Evolutionary conservation across 805 yeast species (phyloP), one percentile per base, ranked within the genome.

Genomic region (Spathaspora boniae): DNA sequence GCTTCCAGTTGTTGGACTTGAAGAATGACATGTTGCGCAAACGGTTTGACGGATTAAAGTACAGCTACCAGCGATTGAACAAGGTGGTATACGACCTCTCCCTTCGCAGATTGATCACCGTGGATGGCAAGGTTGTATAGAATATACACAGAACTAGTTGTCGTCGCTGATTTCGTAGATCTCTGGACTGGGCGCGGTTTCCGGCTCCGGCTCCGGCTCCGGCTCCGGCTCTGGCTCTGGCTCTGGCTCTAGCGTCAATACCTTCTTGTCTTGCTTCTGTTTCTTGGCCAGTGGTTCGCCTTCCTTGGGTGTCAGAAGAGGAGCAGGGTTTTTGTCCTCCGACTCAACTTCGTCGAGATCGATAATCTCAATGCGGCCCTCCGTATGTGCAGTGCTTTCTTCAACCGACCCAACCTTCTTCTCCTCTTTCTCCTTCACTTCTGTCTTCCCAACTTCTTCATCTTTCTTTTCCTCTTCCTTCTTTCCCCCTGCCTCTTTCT

Each of bases 11-110:
- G 31, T 43, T 57, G 31, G 61, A 57, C 41, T 51, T 57, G 40
- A 56, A 54, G 36, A 57, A 57, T 31, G 62, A 57, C 28, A 41
- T 31, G 11, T 34, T 57, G 15, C 39, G 62, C 36, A 46, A 58
- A 32, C 53, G 47, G 31, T 54, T 40, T 31, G 62, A 57, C 29
- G 58, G 57, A 9, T 45, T 57, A 38, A 57, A 57, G 44, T 57
- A 57, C 36, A 51, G 40, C 35, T 44, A 50, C 27, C 56, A 57
- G 37, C 51, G 53, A 36, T 35, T 56, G 14, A 56, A 55, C 27
- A 48, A 47, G 21, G 42, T 57, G 9, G 58, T 54, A 8, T 54
- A 54, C 28, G 59, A 56, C 37, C 41, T 56, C 16, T 44, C 51
- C 5, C 41, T 50, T 21, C 41, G 53, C 36, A 45, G 40, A 23